phyloP scores from a whole-genome alignment of 139 green algal genomes.

The Protoeuglena noctilucae region DNA sequence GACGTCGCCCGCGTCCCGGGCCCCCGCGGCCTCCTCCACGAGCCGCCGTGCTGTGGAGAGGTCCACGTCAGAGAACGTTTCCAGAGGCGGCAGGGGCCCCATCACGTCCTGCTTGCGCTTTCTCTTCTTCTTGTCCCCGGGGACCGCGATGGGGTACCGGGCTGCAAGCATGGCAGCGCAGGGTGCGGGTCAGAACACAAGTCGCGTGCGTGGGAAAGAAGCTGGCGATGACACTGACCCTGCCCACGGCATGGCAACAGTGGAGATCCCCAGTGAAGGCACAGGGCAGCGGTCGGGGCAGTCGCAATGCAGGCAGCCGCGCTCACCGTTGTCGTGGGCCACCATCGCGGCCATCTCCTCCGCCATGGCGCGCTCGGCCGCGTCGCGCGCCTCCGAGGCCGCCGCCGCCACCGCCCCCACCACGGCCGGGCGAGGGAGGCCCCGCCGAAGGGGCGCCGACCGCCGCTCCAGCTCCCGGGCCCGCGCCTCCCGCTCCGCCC shows the following conservation, averaged over 20 bases:
- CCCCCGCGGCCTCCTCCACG: no score
- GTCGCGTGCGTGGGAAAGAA: constrained; percentile 10
- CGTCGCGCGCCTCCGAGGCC: constrained; percentile 7
- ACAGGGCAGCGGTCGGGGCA: background rate
- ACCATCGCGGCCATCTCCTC: constrained; percentile 47
- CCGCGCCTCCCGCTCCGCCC: constrained; percentile 30
- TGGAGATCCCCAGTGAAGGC: background rate
- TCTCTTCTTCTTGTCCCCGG: no score
- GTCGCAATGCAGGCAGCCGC: constrained; percentile 2
- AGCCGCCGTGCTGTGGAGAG: no score
- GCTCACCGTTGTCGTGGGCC: constrained; percentile 29
- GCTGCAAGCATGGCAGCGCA: background rate
- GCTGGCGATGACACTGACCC: constrained; percentile 19
- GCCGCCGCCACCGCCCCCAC: constrained; percentile 23
- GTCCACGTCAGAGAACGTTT: no score
- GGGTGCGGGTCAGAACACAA: constrained; percentile 5
- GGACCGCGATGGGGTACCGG: background rate
- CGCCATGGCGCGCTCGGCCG: constrained; percentile 49
- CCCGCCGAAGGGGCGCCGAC: constrained; percentile 28
- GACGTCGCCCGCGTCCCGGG: no score
- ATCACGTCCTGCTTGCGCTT: no score
- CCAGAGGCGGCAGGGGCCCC: no score
- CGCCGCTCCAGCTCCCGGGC: constrained; percentile 22
- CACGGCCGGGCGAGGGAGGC: constrained; percentile 43
- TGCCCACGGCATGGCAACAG: constrained; percentile 10